phyloP scores from a whole-genome alignment of 2,329 filamentous ascomycete genomes.

The Paracorniculantispora psalliotae region DNA sequence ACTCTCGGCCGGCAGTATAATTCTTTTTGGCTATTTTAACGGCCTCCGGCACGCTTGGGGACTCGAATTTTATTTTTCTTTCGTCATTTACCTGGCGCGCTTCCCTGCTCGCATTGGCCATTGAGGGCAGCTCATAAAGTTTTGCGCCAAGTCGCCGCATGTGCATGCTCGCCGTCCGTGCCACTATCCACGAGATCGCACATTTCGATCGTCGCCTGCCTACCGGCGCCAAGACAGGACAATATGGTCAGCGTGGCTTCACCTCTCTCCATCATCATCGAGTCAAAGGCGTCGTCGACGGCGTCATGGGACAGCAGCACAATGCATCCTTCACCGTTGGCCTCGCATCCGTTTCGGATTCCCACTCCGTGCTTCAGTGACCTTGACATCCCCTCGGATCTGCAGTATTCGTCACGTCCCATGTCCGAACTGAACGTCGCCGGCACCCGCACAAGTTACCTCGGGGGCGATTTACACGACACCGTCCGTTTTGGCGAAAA shows the following conservation, averaged over 20 bases:
- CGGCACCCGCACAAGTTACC: slow-evolving; percentile 13
- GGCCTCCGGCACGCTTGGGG: not conserved
- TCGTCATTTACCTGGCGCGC: not conserved
- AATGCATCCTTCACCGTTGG: slow-evolving; percentile 12
- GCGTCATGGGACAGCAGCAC: slow-evolving; percentile 8
- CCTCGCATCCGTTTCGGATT: slow-evolving; percentile 13
- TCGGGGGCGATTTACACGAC: slow-evolving; percentile 13
- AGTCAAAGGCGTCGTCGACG: not conserved
- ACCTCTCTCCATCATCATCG: slow-evolving; percentile 8
- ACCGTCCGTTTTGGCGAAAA: not conserved
- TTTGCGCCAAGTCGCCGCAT: not conserved
- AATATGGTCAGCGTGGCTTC: slow-evolving; percentile 1
- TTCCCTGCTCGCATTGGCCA: not conserved
- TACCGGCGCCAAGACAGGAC: not conserved
- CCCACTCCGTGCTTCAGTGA: slow-evolving; percentile 8
- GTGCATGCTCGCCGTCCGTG: slow-evolving; percentile 10
- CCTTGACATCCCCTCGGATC: slow-evolving; percentile 7
- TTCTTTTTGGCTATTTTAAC: not conserved
- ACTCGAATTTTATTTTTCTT: not conserved
- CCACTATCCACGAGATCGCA: slow-evolving; percentile 8
- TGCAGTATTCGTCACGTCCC: slow-evolving; percentile 3
- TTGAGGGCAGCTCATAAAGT: not conserved
- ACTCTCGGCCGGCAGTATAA: not conserved
- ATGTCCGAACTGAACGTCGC: not conserved
- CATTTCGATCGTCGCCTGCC: not conserved